phyloP scores from a whole-genome alignment of 2,329 filamentous ascomycete species.

The Curvularia sp. region DNA sequence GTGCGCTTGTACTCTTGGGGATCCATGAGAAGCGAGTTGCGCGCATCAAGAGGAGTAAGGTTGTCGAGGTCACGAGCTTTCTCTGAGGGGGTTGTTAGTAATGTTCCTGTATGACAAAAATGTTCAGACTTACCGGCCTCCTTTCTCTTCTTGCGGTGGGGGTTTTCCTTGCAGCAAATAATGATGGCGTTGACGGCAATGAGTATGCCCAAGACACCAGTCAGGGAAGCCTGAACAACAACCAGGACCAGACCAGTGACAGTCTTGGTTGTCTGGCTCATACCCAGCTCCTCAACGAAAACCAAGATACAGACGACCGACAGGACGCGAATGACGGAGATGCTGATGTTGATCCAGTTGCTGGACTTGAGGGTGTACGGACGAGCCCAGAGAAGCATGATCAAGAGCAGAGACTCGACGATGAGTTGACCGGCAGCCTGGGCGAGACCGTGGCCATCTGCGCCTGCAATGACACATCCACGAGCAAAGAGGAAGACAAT shows the following conservation, averaged over 20 bases:
- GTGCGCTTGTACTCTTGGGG: slow-evolving; percentile 56
- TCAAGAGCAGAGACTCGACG: slow-evolving; percentile 80
- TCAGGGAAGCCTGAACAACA: slow-evolving; percentile 85
- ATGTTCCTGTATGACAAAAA: slow-evolving; percentile 2
- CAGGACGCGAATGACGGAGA: slow-evolving; percentile 86
- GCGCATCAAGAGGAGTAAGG: slow-evolving; percentile 84
- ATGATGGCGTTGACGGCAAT: slow-evolving; percentile 90
- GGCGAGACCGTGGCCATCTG: slow-evolving; percentile 81
- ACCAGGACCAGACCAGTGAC: slow-evolving; percentile 93
- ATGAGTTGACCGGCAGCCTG: slow-evolving; percentile 82
- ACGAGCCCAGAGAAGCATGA: slow-evolving; percentile 79
- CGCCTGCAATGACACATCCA: slow-evolving; percentile 83
- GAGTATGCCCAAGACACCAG: slow-evolving; percentile 81
- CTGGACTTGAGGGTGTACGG: slow-evolving; percentile 87
- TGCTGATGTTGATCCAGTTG: slow-evolving; percentile 92
- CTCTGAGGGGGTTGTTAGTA: slow-evolving; percentile 60
- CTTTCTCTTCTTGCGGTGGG: slow-evolving; percentile 86
- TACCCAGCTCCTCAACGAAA: slow-evolving; percentile 91
- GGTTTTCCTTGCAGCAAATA: slow-evolving; percentile 83
- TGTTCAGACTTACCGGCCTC: slow-evolving; percentile 74
- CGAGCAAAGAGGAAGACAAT: slow-evolving; percentile 92
- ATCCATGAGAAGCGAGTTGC: slow-evolving; percentile 82
- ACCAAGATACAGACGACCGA: slow-evolving; percentile 89
- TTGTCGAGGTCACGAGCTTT: slow-evolving; percentile 80
- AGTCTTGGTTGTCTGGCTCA: slow-evolving; percentile 91